Evolutionary conservation across 208 protist genomes (phyloP), one percentile per base, ranked within the genome.

Genomic region (Trypanosoma vivax): DNA sequence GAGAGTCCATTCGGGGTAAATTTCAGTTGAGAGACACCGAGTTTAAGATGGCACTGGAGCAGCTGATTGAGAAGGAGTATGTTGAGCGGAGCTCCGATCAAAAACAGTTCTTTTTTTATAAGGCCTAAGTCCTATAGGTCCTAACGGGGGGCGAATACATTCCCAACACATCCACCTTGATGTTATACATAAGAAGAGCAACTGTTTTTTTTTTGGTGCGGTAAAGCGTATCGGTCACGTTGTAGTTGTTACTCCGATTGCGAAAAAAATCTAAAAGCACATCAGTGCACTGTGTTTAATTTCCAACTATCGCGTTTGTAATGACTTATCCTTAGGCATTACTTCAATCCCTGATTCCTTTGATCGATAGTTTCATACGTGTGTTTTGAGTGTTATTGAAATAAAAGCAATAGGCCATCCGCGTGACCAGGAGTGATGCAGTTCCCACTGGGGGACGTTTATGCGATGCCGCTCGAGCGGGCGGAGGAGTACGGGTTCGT

Each of bases 1-100:
- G 64, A 6, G 51, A 76, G 42, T 62, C 68, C 28, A 43, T 69
- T 38, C 19, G 40, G 5, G 52, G 43, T 16, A 14, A 56, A 16
- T 79, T 74, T 50, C 52, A 67, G 14, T 39, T 81, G 7, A 57
- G 59, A 21, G 21, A 18, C n/a, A 52, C 38, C 24, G 42, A 70
- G 29, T 75, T 84, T 47, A 89, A 89, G 59, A 34, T 52, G 30
- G 63, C 60, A n/a, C 61, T 89, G 25, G 71, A 83, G 38, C 35
- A 37, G 2, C 51, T 85, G 5, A 80, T 89, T 41, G 65, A 73
- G 10, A 69, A 80, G 34, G 60, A 72, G 21, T 78, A 64, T 50
- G 43, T 89, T 35, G 60, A 57, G 42, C 63, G 80, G 5, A 66
- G 55, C 39, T 13, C 7, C 19, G 41, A n/a, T 6, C 28, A 66